These are phyloP conservation scores for Sporothrix protearum DNA, from an alignment of 2,329 filamentous ascomycete species.

Conservation along the genomic window DNA sequence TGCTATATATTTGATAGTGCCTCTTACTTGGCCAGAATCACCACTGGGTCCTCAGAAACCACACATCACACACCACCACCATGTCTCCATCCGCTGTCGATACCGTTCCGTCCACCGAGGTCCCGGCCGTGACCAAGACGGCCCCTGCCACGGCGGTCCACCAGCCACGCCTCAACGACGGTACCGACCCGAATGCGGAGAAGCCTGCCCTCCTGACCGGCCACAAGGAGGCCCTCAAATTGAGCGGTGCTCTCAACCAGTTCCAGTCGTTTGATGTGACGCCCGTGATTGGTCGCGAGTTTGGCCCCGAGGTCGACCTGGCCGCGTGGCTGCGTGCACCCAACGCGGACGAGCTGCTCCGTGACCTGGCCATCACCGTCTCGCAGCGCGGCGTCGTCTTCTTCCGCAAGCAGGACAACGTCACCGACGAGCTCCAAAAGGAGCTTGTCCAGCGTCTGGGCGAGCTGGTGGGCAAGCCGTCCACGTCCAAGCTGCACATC, in stretches of 20 bases:
- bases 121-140: background rate
- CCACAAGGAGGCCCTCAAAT: constrained; percentile 26
- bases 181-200: background rate
- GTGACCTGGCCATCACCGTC: constrained; percentile 59
- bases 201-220: background rate
- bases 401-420: constrained; percentile 45
- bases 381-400: constrained; percentile 50
- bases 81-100: constrained; percentile 17
- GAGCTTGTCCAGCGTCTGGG: constrained; percentile 27
- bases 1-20: background rate
- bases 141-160: background rate
- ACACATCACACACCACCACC: background rate
- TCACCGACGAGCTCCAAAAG: constrained; percentile 24
- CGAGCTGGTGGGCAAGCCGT: constrained; percentile 36
- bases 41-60: no score
- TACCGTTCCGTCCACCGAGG: background rate
- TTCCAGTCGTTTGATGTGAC: constrained; percentile 50
- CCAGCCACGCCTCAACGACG: constrained; percentile 8
- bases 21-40: no score
- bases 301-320: constrained; percentile 44
- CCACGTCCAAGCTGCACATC: constrained; percentile 50
- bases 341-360: constrained; percentile 53
- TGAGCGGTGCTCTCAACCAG: constrained; percentile 40
- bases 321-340: constrained; percentile 52
- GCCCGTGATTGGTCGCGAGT: constrained; percentile 55